These are phyloP conservation scores for Cephaloascus fragrans DNA, from an alignment of 805 yeast genomes.

Conservation along the genomic window DNA sequence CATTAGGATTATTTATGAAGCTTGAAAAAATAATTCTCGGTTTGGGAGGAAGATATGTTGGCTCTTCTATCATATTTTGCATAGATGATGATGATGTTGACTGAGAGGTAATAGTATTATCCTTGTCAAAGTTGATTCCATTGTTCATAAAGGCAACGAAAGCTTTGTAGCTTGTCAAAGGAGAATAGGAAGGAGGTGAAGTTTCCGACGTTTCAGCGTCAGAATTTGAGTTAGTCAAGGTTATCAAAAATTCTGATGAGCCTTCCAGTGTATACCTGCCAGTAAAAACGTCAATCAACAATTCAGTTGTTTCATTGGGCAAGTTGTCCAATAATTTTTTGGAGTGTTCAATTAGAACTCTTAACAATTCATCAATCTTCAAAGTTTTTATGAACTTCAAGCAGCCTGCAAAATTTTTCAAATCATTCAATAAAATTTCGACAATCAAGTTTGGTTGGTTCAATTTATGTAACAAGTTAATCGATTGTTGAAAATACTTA, in stretches of 20 bases:
- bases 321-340: slow-evolving; percentile 51
- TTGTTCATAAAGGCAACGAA: slow-evolving; percentile 20
- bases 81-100: neutral
- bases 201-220: neutral
- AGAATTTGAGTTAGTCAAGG: slow-evolving; percentile 2
- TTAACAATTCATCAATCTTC: slow-evolving; percentile 64
- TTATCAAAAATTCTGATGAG: slow-evolving; percentile 6
- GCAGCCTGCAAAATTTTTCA: slow-evolving; percentile 50
- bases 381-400: slow-evolving; percentile 59
- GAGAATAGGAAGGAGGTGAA: slow-evolving; percentile 3
- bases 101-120: neutral
- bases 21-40: slow-evolving; percentile 83
- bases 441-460: slow-evolving; percentile 71
- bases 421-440: slow-evolving; percentile 59
- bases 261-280: slow-evolving; percentile 58
- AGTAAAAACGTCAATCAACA: slow-evolving; percentile 81
- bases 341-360: slow-evolving; percentile 61
- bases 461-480: slow-evolving; percentile 56
- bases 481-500: slow-evolving; percentile 57
- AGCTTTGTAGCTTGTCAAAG: slow-evolving; percentile 20
- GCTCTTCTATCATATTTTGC: slow-evolving; percentile 15
- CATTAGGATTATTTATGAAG: slow-evolving; percentile 76
- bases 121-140: neutral
- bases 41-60: slow-evolving; percentile 85
- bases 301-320: slow-evolving; percentile 75